Evolutionary conservation across 2,329 filamentous ascomycete species (phyloP).

Genomic region (Phialophora verrucosa): DNA sequence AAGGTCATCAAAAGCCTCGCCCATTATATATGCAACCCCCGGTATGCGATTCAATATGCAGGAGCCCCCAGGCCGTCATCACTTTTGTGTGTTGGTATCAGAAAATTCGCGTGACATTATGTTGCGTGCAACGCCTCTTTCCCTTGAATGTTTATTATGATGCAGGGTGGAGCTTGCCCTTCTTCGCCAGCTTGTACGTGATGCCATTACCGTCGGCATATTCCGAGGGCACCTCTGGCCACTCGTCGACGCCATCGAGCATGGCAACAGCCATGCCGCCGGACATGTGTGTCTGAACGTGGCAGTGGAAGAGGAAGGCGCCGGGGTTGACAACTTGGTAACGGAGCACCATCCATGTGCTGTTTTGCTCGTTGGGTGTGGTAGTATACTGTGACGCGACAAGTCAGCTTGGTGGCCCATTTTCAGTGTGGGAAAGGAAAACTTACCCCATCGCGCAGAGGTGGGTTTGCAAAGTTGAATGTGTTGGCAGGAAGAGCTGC

Average conservation of each 20-base stretch:
- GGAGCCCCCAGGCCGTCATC: not conserved
- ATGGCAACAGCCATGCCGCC: conserved; percentile 64
- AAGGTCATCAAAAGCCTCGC: conserved; percentile 1
- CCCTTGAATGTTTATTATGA: conserved; percentile 2
- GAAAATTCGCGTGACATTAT: not conserved
- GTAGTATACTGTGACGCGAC: conserved; percentile 47
- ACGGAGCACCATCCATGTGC: conserved; percentile 58
- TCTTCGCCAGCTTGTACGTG: conserved; percentile 29
- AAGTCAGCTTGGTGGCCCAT: conserved; percentile 1
- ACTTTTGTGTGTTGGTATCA: not conserved
- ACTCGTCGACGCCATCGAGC: conserved; percentile 48
- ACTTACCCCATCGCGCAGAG: conserved; percentile 55
- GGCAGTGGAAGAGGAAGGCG: conserved; percentile 62
- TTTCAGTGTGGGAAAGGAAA: not conserved
- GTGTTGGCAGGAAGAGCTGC: conserved; percentile 49
- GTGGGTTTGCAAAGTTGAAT: conserved; percentile 65
- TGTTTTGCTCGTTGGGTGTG: conserved; percentile 41
- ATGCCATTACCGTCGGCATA: conserved; percentile 37
- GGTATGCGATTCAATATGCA: not conserved
- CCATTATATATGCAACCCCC: conserved; percentile 6
- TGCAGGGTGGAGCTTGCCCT: conserved; percentile 29
- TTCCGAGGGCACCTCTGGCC: conserved; percentile 38
- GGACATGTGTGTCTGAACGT: conserved; percentile 60
- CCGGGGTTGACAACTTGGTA: conserved; percentile 62
- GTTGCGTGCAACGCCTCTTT: conserved; percentile 9